A percentile compares a stretch with the other conserved stretches of the same genome.
Evolutionary conservation across 495 filamentous ascomycete species (phyloP).

Genomic region (Daldinia concentrica): DNA sequence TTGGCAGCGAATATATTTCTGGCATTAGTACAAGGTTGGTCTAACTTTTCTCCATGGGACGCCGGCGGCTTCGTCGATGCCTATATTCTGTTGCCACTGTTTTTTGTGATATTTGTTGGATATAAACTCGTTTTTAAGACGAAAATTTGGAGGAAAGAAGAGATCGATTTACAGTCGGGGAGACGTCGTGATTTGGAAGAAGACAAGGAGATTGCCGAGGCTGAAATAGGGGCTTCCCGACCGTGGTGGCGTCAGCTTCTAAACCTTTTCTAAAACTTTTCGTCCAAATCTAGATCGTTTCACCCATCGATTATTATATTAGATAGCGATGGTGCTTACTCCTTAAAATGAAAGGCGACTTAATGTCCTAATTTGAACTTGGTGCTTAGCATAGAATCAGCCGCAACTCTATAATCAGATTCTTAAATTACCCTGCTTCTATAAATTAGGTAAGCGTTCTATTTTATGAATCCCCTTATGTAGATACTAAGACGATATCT

Average conservation of each 20-base stretch:
- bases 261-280: constrained; percentile 19
- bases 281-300: not conserved
- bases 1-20: constrained; percentile 69
- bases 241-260: constrained; percentile 46
- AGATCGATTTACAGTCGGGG: constrained; percentile 70
- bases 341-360: not conserved
- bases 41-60: constrained; percentile 64
- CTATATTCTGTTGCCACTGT: constrained; percentile 74
- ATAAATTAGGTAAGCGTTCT: too few relatives aligned
- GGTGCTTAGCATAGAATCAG: not conserved
- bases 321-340: too few relatives aligned
- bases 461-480: too few relatives aligned
- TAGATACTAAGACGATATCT: too few relatives aligned
- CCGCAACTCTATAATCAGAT: not conserved
- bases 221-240: constrained; percentile 14
- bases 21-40: constrained; percentile 70
- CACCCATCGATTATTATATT: not conserved
- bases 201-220: constrained; percentile 36
- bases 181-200: constrained; percentile 60
- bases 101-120: constrained; percentile 64
- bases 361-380: not conserved
- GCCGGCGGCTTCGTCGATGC: constrained; percentile 70
- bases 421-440: too few relatives aligned
- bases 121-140: constrained; percentile 71
- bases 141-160: constrained; percentile 57